A percentile compares a stretch with the other conserved stretches of the same genome.
phyloP scores from a whole-genome alignment of 306 rosid species.

The Dryas alaskensis region DNA sequence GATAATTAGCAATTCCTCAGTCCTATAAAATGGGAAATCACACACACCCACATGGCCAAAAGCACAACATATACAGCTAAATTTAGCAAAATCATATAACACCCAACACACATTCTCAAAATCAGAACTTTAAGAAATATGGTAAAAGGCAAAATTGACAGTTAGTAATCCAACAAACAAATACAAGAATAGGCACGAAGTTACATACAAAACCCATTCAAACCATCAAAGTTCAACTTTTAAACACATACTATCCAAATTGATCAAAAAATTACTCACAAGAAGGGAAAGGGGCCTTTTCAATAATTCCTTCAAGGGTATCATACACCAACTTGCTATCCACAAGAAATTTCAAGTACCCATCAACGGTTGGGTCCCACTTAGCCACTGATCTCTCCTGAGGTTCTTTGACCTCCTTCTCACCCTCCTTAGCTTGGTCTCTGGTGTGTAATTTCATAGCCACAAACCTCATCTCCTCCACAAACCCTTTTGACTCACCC shows the following conservation, averaged over 20 bases:
- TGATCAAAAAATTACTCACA: conserved; percentile 45
- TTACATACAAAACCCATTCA: background rate
- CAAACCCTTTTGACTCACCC: conserved; percentile 87
- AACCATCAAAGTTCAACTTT: background rate
- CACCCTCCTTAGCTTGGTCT: conserved; percentile 93
- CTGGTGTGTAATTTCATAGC: conserved; percentile 91
- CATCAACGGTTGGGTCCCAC: conserved; percentile 79
- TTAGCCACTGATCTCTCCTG: conserved; percentile 62
- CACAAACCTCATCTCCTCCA: conserved; percentile 99
- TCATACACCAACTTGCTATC: conserved; percentile 87
- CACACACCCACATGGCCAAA: background rate
- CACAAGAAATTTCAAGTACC: conserved; percentile 80
- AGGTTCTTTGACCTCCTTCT: conserved; percentile 71
- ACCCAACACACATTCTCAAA: background rate
- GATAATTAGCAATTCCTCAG: background rate
- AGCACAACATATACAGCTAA: background rate
- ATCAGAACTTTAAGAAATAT: background rate
- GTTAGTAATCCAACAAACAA: background rate
- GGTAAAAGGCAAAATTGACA: background rate
- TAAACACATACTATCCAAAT: background rate
- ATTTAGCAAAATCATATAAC: background rate
- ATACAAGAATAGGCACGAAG: background rate
- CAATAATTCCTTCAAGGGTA: conserved; percentile 66
- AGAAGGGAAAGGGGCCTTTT: conserved; percentile 57
- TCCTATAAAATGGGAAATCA: background rate